Evolutionary conservation across 2,329 filamentous ascomycete genomes (phyloP).

Genomic region (Exophiala viscosa): DNA sequence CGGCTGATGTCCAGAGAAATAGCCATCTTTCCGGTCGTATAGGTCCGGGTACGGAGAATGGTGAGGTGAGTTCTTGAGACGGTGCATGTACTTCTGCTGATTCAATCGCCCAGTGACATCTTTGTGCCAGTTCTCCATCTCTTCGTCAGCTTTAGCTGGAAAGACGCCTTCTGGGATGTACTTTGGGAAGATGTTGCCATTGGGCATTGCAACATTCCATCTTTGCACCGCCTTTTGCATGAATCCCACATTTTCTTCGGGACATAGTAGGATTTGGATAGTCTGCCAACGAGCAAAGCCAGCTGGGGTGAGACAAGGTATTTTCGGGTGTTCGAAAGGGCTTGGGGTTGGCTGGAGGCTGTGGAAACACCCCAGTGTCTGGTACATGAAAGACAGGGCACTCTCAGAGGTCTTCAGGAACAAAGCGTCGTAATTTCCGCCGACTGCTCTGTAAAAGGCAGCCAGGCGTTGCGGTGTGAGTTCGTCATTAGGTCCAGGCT

Average conservation of each 20-base stretch:
- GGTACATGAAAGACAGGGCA: constrained; percentile 87
- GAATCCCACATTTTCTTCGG: constrained; percentile 81
- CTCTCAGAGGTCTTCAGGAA: constrained; percentile 71
- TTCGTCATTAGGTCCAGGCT: constrained; percentile 34
- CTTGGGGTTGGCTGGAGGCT: constrained; percentile 69
- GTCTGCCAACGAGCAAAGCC: constrained; percentile 95
- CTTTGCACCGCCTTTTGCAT: constrained; percentile 74
- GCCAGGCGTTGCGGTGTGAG: constrained; percentile 66
- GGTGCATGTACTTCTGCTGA: constrained; percentile 53
- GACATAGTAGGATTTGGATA: constrained; percentile 80
- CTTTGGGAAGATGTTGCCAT: constrained; percentile 60
- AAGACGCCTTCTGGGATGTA: constrained; percentile 65
- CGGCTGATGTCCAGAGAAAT: constrained; percentile 20
- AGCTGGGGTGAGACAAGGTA: constrained; percentile 76
- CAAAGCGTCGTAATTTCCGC: constrained; percentile 71
- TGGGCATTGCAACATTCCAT: constrained; percentile 72
- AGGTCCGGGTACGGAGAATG: constrained; percentile 32
- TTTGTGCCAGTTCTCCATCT: constrained; percentile 85
- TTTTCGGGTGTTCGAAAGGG: constrained; percentile 68
- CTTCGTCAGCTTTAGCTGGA: constrained; percentile 67
- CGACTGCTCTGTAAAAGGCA: constrained; percentile 71
- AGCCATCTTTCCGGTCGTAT: constrained; percentile 23
- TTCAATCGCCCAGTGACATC: constrained; percentile 68
- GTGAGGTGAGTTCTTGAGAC: constrained; percentile 30
- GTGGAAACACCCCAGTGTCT: constrained; percentile 85